phyloP scores from a whole-genome alignment of 352 stramenopile species.

The Pythium monospermum region DNA sequence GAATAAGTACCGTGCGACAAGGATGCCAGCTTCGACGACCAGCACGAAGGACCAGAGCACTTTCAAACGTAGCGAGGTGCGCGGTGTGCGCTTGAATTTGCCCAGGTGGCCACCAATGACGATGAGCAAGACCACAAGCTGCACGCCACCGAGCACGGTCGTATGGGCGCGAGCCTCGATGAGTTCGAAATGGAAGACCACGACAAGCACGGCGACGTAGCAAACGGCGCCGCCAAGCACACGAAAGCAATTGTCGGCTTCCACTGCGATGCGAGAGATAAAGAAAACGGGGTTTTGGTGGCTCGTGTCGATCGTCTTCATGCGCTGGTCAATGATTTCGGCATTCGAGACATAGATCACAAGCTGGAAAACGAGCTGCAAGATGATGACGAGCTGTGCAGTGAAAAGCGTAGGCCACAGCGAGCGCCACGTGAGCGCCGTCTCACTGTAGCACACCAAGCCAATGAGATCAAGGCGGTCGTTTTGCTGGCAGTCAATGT shows the following conservation, averaged over 20 bases:
- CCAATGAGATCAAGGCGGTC: conserved; percentile 53
- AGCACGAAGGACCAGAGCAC: conserved; percentile 76
- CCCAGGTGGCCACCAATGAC: conserved; percentile 70
- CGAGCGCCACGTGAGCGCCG: conserved; percentile 52
- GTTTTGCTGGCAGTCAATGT: conserved; percentile 58
- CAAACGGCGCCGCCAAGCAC: conserved; percentile 55
- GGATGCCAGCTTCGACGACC: conserved; percentile 57
- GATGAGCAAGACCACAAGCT: conserved; percentile 57
- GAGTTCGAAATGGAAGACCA: conserved; percentile 62
- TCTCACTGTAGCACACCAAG: conserved; percentile 62
- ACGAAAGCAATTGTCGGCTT: conserved; percentile 77
- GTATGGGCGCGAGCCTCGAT: conserved; percentile 47
- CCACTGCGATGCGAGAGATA: conserved; percentile 57
- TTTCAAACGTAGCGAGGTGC: conserved; percentile 66
- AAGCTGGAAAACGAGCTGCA: conserved; percentile 81
- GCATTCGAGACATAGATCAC: conserved; percentile 79
- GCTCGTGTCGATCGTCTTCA: conserved; percentile 49
- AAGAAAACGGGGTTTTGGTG: conserved; percentile 77
- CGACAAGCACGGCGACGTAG: conserved; percentile 66
- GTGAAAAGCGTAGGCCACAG: conserved; percentile 80
- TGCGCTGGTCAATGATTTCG: conserved; percentile 58
- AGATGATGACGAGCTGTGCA: conserved; percentile 78
- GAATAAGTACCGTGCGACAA: conserved; percentile 73
- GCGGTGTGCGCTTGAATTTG: conserved; percentile 51
- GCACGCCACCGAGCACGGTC: conserved; percentile 55